Conservation (phyloP, 352 stramenopile species). For the Phytophthora cryptogea region DNA sequence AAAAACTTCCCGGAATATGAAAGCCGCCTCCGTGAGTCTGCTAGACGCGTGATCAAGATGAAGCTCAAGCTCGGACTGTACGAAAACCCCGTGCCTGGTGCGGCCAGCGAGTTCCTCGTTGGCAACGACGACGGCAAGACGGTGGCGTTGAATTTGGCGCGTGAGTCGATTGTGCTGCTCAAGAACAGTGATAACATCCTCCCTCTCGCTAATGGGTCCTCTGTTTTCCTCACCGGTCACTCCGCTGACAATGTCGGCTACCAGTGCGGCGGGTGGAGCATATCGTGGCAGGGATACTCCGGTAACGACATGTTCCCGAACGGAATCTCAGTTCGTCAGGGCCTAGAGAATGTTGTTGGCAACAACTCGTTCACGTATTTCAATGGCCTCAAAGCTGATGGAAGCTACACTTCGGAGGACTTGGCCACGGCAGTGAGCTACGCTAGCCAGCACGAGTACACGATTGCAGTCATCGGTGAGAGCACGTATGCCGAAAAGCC, state of each 20-base stretch:
- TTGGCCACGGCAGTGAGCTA: constrained; percentile 56
- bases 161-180: constrained; percentile 80
- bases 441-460: constrained; percentile 59
- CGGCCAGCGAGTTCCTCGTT: constrained; percentile 41
- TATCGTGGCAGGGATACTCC: constrained; percentile 85
- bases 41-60: constrained; percentile 67
- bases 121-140: constrained; percentile 50
- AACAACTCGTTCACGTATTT: constrained; percentile 51
- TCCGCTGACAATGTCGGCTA: constrained; percentile 67
- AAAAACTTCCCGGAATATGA: constrained; percentile 37
- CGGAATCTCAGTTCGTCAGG: constrained; percentile 57
- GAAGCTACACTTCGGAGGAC: constrained; percentile 45
- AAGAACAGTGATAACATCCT: constrained; percentile 71
- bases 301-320: constrained; percentile 67
- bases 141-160: constrained; percentile 60
- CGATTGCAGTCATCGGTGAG: constrained; percentile 83
- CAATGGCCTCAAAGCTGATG: constrained; percentile 56
- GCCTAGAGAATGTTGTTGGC: constrained; percentile 39
- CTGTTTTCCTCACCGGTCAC: constrained; percentile 72
- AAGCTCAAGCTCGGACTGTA: constrained; percentile 82
- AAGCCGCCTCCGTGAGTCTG: constrained; percentile 54
- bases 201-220: constrained; percentile 40
- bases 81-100: constrained; percentile 57
- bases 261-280: constrained; percentile 78
- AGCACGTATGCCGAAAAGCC: constrained; percentile 82